Percentiles rank a stretch among this genome's conserved stretches.
Evolutionary conservation across 2,329 filamentous ascomycete genomes (phyloP).

Genomic region (Ambrosiella cleistominuta): DNA sequence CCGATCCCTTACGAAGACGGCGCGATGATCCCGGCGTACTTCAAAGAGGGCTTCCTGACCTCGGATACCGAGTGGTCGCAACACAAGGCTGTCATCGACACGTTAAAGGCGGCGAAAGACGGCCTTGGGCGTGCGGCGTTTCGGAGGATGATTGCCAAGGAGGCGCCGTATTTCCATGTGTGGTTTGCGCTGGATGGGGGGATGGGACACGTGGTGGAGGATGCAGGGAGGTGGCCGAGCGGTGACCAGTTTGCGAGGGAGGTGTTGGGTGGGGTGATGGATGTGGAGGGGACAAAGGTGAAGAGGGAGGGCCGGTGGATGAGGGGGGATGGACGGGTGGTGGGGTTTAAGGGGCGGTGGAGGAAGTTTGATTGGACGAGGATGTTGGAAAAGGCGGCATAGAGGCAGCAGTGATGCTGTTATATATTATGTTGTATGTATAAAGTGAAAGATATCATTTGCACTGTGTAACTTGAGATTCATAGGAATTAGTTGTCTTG

Average conservation of each 20-base stretch:
- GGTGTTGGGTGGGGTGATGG: slow-evolving; percentile 81
- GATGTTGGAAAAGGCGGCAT: slow-evolving; percentile 27
- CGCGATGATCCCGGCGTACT: slow-evolving; percentile 83
- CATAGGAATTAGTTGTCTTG: too few species aligned
- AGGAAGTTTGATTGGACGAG: slow-evolving; percentile 78
- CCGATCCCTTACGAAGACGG: slow-evolving; percentile 85
- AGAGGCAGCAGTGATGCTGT: background rate
- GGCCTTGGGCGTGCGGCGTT: slow-evolving; percentile 70
- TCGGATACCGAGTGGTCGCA: slow-evolving; percentile 89
- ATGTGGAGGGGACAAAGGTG: slow-evolving; percentile 61
- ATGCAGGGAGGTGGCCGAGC: slow-evolving; percentile 66
- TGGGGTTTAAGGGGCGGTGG: slow-evolving; percentile 72
- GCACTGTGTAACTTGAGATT: too few species aligned
- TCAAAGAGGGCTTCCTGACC: slow-evolving; percentile 79
- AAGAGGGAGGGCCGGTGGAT: slow-evolving; percentile 83
- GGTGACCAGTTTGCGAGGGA: slow-evolving; percentile 89
- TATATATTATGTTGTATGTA: background rate
- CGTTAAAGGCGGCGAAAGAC: slow-evolving; percentile 41
- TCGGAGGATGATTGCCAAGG: slow-evolving; percentile 65
- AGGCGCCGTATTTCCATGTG: slow-evolving; percentile 96
- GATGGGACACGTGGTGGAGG: slow-evolving; percentile 81
- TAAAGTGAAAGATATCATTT: background rate
- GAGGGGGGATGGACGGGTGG: slow-evolving; percentile 49
- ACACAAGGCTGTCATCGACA: slow-evolving; percentile 89
- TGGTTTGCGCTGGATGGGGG: slow-evolving; percentile 92